Evolutionary conservation across 768 basidiomycete genomes (phyloP), one percentile per base, ranked within the genome.

Genomic region (Thelephora ganbajun): DNA sequence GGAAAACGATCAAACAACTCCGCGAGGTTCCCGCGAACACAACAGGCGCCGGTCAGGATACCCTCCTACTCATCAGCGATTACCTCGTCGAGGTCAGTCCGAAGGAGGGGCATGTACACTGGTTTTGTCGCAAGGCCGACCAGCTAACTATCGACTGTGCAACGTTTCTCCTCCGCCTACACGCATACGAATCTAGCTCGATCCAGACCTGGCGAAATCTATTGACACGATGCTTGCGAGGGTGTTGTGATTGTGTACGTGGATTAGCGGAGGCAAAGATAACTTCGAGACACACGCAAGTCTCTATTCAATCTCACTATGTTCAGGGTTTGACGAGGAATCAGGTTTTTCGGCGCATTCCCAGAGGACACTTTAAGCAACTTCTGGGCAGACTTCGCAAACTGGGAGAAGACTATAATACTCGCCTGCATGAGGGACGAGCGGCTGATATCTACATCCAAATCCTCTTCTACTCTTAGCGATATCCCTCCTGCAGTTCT

Each of bases 161-260:
- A 0, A 79, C 78, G 0, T 96, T 92, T 64, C 71, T 88, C 44
- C 67, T 94, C 34, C 76, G 90, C 45, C 63, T 96, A 35, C 81
- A 84, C 59, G 90, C 90, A 9, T 96, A 89, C 55, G 65, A 72
- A 45, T 55, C 54, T 46, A 73, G 75, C 44, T 61, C 66, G 0
- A 80, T 86, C 2, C 68, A 71, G 1, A 60, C 65, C 35, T 93
- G 88, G 87, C 77, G 78, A 61, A 60, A 59, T 14, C 70, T 66
- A 50, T 59, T 88, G 46, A 64, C 69, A 45, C 56, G 57, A 1
- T 80, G 85, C 50, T 57, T 94, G 33, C 57, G 65, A 11, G 63
- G 69, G 1, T 97, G 93, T 54, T 66, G 75, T 20, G 70, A 67
- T 6, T 97, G 93, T 58, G 80, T 85, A 3, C 70, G 75, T 50